Base-by-base conservation (phyloP, 2,329 filamentous ascomycete genomes). In the Trichophaea hybrida region DNA sequence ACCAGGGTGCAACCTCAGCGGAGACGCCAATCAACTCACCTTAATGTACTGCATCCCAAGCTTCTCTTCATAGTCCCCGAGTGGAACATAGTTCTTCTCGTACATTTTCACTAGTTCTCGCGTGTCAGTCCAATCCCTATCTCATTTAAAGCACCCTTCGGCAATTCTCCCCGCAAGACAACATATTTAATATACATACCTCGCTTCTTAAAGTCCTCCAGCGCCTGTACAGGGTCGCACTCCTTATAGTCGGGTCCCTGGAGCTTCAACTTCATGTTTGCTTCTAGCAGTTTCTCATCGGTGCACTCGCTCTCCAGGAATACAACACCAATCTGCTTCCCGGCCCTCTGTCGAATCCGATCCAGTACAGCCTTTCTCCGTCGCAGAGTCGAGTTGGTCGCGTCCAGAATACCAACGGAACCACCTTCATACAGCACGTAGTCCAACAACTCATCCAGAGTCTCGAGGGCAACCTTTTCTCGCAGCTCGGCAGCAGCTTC, bases 231-330 rank as follows among this genome's bases (percentile, higher is more conserved):
- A 0, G 93, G 91, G 68, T 98, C 91, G 73, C 95, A 94, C 70
- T 88, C 88, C 69, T 85, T 88, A 75, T 98, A 98, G 72, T 98
- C 93, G 0, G 93, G 93, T 0, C 93, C 93, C 43, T 57, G 55
- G 10, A 66, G 44, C 35, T 66, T 66, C 38, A 66, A 52, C 8
- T 62, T 56, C 64, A 66, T 66, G 34, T 66, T 66, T 10, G 65
- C 60, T 50, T 66, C 64, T 32, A 65, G 60, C 24, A 80, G 77
- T 66, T 81, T 81, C 61, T 86, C 78, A 67, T 97, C 90, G 62
- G 88, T 79, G 72, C 93, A 98, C 56, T 94, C 85, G 69, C 88
- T 95, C 75, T 98, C 93, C 33, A 98, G 85, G 71, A 97, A 98
- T 8, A 98, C 76, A 15, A 98, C 88, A 35, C 91, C 91, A 24